Evolutionary conservation across 1,284 basidiomycete genomes (phyloP).

Genomic region (Pseudozyma hubeiensis): DNA sequence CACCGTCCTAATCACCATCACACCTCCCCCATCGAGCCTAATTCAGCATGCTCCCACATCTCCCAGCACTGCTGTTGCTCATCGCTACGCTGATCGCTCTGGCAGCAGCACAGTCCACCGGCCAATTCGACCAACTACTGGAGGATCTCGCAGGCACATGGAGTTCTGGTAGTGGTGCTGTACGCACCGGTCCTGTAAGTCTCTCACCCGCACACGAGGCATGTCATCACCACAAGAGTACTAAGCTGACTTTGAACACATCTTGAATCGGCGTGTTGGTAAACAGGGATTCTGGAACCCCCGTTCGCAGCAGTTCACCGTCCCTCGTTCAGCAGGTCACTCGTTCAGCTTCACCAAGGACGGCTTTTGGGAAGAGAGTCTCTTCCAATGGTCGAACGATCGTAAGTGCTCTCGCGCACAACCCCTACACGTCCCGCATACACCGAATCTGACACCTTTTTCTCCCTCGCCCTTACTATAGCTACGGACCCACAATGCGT

Average conservation of each 20-base stretch:
- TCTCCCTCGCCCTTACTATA: neutral
- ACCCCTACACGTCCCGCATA: neutral
- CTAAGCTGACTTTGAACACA: neutral
- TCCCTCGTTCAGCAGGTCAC: slow-evolving; percentile 18
- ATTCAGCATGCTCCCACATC: slow-evolving; percentile 4
- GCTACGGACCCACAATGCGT: slow-evolving; percentile 29
- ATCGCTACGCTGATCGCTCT: slow-evolving; percentile 4
- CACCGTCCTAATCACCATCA: neutral
- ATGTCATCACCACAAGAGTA: neutral
- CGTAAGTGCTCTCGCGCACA: slow-evolving; percentile 3
- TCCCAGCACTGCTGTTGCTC: neutral
- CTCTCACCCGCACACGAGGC: neutral
- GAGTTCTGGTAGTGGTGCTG: slow-evolving; percentile 58
- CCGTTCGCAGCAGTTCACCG: slow-evolving; percentile 24
- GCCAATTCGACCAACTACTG: slow-evolving; percentile 19
- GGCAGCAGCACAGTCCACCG: slow-evolving; percentile 13
- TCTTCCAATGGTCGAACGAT: slow-evolving; percentile 23
- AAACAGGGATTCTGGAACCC: slow-evolving; percentile 36
- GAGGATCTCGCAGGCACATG: slow-evolving; percentile 53
- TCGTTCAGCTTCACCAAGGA: slow-evolving; percentile 31
- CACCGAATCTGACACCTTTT: neutral
- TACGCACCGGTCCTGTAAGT: slow-evolving; percentile 58
- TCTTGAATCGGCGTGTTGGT: neutral
- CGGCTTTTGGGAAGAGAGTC: slow-evolving; percentile 29
- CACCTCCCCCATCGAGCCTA: no score